Conservation (phyloP, 2,329 filamentous ascomycete species). For the Ophiostoma sp. region DNA sequence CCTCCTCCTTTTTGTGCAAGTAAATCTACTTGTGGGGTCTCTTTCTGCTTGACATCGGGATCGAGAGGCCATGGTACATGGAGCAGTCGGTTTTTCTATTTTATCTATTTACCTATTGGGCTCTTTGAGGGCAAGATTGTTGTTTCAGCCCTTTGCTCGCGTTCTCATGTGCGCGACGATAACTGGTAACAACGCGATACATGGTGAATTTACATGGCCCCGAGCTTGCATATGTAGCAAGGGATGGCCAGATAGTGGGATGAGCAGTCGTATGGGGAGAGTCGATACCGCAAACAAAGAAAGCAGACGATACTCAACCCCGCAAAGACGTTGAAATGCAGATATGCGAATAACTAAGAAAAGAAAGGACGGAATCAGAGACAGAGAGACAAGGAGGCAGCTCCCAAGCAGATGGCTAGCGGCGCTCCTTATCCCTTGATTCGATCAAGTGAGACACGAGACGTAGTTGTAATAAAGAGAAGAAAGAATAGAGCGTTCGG, state of each 20-base stretch:
- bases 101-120: background rate
- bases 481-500: background rate
- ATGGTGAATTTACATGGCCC: background rate
- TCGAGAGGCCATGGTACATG: background rate
- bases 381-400: background rate
- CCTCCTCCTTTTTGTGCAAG: background rate
- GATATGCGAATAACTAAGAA: background rate
- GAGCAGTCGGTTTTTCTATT: background rate
- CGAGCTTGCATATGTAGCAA: background rate
- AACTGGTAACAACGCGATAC: background rate
- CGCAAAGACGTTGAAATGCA: conserved; percentile 3
- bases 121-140: background rate
- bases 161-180: background rate
- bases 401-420: background rate
- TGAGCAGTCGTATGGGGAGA: background rate
- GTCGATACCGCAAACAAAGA: background rate
- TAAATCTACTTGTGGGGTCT: background rate
- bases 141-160: conserved; percentile 12
- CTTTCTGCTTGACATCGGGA: conserved; percentile 8
- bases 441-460: conserved; percentile 2
- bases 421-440: conserved; percentile 1
- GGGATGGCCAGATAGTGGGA: background rate
- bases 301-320: background rate
- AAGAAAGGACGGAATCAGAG: background rate
- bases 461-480: background rate